Evolutionary conservation across 1,284 basidiomycete species (phyloP).

Genomic region (Cystobasidiaceae sp.): DNA sequence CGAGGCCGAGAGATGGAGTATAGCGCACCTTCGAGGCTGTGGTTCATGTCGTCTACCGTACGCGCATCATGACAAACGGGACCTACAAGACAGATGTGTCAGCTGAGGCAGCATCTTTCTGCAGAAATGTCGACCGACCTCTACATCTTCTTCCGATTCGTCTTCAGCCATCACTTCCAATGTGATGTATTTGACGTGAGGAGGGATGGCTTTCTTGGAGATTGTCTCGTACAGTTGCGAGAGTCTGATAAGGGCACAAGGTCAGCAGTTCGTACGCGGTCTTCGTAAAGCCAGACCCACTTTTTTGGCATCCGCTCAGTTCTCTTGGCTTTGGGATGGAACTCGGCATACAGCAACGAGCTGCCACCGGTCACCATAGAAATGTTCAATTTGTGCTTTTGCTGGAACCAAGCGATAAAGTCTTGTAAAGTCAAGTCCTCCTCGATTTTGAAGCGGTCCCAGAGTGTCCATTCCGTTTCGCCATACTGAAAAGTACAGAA

Average conservation of each 20-base stretch:
- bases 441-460: constrained; percentile 93
- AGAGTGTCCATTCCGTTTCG: constrained; percentile 88
- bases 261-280: background rate
- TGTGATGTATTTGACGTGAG: constrained; percentile 45
- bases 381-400: constrained; percentile 78
- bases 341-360: constrained; percentile 95
- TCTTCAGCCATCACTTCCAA: constrained; percentile 91
- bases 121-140: constrained; percentile 40
- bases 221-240: constrained; percentile 77
- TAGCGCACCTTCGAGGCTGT: no score
- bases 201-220: constrained; percentile 82
- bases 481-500: constrained; percentile 56
- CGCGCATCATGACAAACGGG: constrained; percentile 16
- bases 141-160: constrained; percentile 67
- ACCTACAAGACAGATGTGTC: background rate
- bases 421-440: constrained; percentile 84
- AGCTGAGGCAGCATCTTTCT: background rate
- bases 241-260: constrained; percentile 62
- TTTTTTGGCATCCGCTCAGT: constrained; percentile 79
- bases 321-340: constrained; percentile 84
- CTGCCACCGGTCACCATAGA: constrained; percentile 96
- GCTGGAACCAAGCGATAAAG: constrained; percentile 78
- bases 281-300: constrained; percentile 29
- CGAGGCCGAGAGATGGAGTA: no score
- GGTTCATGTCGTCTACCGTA: constrained; percentile 14